Conservation (phyloP, 78 protist species). For the Capsaspora owczarzaki region DNA sequence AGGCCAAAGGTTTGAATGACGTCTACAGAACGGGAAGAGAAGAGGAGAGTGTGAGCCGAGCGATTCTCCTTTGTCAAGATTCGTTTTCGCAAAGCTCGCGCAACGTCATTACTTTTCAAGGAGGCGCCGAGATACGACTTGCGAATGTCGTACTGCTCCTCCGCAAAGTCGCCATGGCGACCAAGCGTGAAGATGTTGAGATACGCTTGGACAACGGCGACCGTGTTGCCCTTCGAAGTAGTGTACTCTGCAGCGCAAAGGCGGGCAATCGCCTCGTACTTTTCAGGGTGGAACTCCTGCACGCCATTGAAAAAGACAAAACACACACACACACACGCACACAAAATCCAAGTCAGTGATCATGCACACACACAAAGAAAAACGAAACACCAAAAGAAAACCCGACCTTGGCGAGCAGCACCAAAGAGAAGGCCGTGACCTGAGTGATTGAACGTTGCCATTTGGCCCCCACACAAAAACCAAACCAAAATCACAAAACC, state of each 20-base stretch:
- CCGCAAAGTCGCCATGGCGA: neutral
- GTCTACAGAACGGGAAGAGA: neutral
- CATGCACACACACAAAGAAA: too few species aligned
- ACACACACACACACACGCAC: too few species aligned
- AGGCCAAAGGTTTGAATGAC: neutral
- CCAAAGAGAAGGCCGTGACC: neutral
- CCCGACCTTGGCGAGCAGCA: neutral
- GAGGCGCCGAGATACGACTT: neutral
- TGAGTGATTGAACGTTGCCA: too few species aligned
- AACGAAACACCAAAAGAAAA: too few species aligned
- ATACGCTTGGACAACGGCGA: neutral
- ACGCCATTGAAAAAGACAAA: too few species aligned
- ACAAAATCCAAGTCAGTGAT: too few species aligned
- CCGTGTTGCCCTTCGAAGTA: slow-evolving; percentile 6
- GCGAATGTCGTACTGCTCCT: neutral
- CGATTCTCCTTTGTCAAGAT: neutral
- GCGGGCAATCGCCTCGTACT: neutral
- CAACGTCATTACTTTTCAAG: neutral
- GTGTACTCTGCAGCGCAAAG: neutral
- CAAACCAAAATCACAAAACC: too few species aligned
- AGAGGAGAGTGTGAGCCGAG: neutral
- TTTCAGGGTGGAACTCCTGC: neutral
- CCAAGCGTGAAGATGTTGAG: neutral
- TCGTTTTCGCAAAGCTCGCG: neutral
- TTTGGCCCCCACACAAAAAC: too few species aligned